Base-by-base conservation (phyloP, 805 yeast species). In the Scheffersomyces coipomensis region DNA sequence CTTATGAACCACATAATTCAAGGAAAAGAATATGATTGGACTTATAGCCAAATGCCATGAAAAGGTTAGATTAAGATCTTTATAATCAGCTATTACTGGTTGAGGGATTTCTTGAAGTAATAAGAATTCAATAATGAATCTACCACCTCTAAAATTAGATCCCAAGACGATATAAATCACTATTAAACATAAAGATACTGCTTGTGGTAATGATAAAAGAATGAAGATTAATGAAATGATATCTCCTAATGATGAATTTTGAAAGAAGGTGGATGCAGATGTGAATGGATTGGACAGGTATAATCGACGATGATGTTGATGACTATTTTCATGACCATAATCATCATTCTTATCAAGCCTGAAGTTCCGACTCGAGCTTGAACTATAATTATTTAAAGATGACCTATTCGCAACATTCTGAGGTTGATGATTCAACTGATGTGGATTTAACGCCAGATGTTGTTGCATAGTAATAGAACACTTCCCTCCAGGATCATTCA, bases 211-310 rank as follows among this genome's bases (percentile, higher is more conserved):
- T 17, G 52, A 43, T 31, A 56, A 49, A 10, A 64, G 38, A n/a
- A 64, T 41, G 43, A 63, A 56, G 6, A 60, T 52, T 29, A 64
- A 45, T 21, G 70, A 59, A 29, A 64, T 46, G 12, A 64, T 54
- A 39, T 66, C 71, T 35, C 64, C 46, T 38, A 57, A 34, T 6
- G 65, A 52, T 4, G 57, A 47, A 4, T 61, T 47, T 3, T 61
- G 60, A 26, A 56, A 36, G 6, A 53, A 44, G 10, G 33, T 27
- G 7, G 29, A 30, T 3, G 40, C 11, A 11, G 32, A 24, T 8
- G 35, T 23, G 15, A 27, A 27, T 27, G 30, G 30, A 27, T 27
- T 27, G 6, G 30, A 13, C 17, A 27, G 30, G 5, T 27, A 12
- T 8, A 13, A 27, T 15, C 6, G 30, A 13, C 30, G n/a, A 12